Base-by-base conservation (phyloP, 2,329 filamentous ascomycete species). In the Diplodia scrobiculata region DNA sequence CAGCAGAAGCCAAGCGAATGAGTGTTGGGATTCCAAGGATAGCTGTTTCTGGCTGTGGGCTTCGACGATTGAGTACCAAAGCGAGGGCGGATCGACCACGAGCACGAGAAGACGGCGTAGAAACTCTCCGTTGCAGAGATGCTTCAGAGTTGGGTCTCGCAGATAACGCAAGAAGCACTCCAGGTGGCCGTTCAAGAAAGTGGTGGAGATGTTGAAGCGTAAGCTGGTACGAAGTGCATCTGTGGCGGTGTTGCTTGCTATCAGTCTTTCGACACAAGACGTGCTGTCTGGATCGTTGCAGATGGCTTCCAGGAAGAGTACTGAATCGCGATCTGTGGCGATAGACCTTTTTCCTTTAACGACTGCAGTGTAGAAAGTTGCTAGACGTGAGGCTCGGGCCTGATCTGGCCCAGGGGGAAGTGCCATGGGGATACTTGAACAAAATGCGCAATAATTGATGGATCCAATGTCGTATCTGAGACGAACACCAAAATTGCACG, bases 61-160 rank as follows among this genome's bases (percentile, higher is more conserved):
- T 0, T 74, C 67, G 19, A 83, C 48, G 1, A 86, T 70, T 0
- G 79, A 77, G 17, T 79, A 78, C 86, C 86, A 88, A 13, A 87
- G 77, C 0, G 82, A 83, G 0, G 81, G 80, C 0, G 86, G 86
- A 1, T 84, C 75, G 1, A 84, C 73, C 2, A 88, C 75, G 0
- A 76, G 74, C 0, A 77, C 67, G 1, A 87, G 71, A 2, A 87
- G 55, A 14, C 80, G 75, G 36, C 77, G 74, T 2, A 87, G 74
- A 47, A 85, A 79, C 13, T 81, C 76, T 0, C 86, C 86, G 60
- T 79, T 78, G 64, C 79, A 82, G 1, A 86, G 70, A 32, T 79
- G 74, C 67, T 84, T 84, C 53, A 87, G 69, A 0, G 70, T 72
- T 1, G 81, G 79, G 53, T 81, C 74, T 0, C 77, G 72, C 1